phyloP scores from a whole-genome alignment of 352 stramenopile species.

The Globisporangium heterothallicum region DNA sequence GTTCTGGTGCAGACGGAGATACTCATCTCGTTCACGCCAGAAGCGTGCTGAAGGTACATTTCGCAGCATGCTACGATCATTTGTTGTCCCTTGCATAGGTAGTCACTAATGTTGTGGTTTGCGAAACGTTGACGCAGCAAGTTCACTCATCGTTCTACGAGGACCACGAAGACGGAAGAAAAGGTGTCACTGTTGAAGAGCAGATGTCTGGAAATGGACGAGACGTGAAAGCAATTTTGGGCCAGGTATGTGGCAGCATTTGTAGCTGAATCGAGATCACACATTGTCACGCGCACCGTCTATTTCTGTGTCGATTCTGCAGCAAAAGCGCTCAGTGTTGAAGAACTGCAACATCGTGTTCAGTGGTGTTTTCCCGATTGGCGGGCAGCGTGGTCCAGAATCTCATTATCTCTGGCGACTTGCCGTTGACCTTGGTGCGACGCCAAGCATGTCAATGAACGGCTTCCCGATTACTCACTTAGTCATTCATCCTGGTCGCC shows the following conservation, averaged over 20 bases:
- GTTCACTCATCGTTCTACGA: conserved; percentile 63
- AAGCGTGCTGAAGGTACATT: conserved; percentile 48
- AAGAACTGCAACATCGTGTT: conserved; percentile 68
- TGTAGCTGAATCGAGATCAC: not conserved
- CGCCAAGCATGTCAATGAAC: conserved; percentile 59
- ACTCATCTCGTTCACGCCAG: conserved; percentile 49
- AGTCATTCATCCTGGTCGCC: conserved; percentile 71
- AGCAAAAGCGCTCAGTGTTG: conserved; percentile 72
- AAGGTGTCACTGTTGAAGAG: conserved; percentile 50
- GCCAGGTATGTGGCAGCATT: conserved; percentile 26
- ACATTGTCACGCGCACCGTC: conserved; percentile 3
- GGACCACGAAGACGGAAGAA: conserved; percentile 31
- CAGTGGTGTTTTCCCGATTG: conserved; percentile 73
- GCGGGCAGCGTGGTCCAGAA: conserved; percentile 44
- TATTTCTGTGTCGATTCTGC: not conserved
- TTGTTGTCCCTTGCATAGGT: not conserved
- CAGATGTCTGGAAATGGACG: conserved; percentile 64
- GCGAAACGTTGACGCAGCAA: conserved; percentile 19
- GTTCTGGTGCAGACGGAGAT: conserved; percentile 24
- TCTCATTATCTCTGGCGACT: conserved; percentile 77
- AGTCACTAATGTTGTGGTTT: not conserved
- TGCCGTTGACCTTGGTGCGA: conserved; percentile 58
- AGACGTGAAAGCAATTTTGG: conserved; percentile 67
- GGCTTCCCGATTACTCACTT: conserved; percentile 80
- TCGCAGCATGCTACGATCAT: not conserved